Conservation (phyloP, 768 basidiomycete species). For the Pulveroboletus sp. region DNA sequence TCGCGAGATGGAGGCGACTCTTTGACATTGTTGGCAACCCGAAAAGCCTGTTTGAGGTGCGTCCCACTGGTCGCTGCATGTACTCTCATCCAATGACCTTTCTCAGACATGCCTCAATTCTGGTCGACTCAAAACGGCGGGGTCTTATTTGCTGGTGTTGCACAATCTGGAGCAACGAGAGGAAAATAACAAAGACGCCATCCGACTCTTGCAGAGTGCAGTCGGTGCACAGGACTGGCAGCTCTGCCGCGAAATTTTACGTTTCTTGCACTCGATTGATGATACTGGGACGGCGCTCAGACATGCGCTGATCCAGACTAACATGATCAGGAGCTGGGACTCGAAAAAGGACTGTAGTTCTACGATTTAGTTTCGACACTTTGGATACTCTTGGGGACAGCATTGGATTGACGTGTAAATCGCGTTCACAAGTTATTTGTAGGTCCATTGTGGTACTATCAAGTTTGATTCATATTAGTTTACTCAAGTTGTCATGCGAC, state of each 20-base stretch:
- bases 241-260: slow-evolving; percentile 84
- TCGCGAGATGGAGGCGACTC: slow-evolving; percentile 82
- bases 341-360: background rate
- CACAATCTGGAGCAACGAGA: slow-evolving; percentile 91
- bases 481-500: background rate
- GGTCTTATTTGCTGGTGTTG: slow-evolving; percentile 85
- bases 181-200: slow-evolving; percentile 69
- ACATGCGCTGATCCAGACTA: slow-evolving; percentile 54
- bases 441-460: background rate
- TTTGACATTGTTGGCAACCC: slow-evolving; percentile 92
- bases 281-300: slow-evolving; percentile 71
- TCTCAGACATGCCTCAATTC: slow-evolving; percentile 66
- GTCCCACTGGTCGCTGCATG: slow-evolving; percentile 4
- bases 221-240: slow-evolving; percentile 80
- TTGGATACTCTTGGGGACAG: background rate
- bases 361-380: background rate
- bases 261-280: slow-evolving; percentile 91
- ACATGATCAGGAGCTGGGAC: slow-evolving; percentile 24
- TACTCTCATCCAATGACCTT: background rate
- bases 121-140: slow-evolving; percentile 81
- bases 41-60: slow-evolving; percentile 84
- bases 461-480: background rate
- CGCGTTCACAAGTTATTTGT: background rate
- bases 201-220: slow-evolving; percentile 73
- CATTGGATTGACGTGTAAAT: background rate